Evolutionary conservation across 2,329 filamentous ascomycete genomes (phyloP), one percentile per base, ranked within the genome.

Genomic region (Penicillium rolfsii): DNA sequence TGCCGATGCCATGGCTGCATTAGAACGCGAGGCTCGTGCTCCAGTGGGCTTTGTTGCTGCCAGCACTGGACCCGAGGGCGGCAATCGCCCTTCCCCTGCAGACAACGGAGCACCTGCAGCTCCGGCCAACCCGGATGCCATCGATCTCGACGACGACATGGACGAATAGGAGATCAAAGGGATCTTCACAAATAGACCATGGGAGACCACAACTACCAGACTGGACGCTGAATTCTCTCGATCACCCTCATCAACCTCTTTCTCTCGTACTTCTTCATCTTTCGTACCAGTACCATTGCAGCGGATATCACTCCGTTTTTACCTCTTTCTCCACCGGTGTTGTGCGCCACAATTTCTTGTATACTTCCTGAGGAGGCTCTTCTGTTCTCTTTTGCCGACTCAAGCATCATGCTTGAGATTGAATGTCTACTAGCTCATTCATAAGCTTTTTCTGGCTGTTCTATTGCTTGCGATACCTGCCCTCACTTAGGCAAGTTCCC

Each of bases 1-100:
- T 41, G 85, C 84, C 4, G 93, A 97, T 77, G 92, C 93, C 24
- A 97, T 97, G 92, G 91, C 89, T 43, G 90, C 89, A 24, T 81
- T 98, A 62, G 94, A 97, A 76, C 85, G 91, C 66, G 91, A 97
- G 76, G 89, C 92, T n/a, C 85, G 89, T 60, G 94, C 93, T 5
- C 93, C 94, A 0, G 86, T 89, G 26, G 95, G 95, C 24, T 99
- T 99, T 71, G 94, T 99, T 33, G 89, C 93, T 24, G 91, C 95
- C 30, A 95, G 87, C 73, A 90, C 87, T 40, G 91, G 88, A 0
- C 85, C 89, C 1, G 84, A 89, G 69, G 87, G 85, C 12, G 87
- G 86, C 24, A 85, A 86, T 67, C 77, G 80, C 9, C 71, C 77
- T 36, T 72, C 77, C 40, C 70, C 78, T n/a, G 73, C 75, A 12